Base-by-base conservation (phyloP, 2,329 filamentous ascomycete species). In the Mariannaea elegans region DNA sequence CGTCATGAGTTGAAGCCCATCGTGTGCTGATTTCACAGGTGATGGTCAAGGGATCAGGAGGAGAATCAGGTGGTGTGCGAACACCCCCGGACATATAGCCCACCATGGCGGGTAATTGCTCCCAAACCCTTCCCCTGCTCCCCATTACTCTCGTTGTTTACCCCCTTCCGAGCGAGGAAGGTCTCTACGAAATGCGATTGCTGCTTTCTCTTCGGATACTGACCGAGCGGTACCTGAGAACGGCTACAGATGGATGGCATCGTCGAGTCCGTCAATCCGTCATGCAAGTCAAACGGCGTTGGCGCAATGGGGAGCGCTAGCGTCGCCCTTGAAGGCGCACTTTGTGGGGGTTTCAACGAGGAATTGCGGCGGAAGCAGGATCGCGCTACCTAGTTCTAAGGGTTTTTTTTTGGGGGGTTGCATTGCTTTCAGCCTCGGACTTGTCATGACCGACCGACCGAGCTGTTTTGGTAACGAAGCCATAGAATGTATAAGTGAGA, bases 141-240 rank as follows among this genome's bases (percentile, higher is more conserved):
- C 34, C 34, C 34, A 53, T 29, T 49, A 31, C 31, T 23, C 18
- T 36, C 19, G 10, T 46, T 32, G 14, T 27, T 29, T 3, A 16
- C 39, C 41, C 50, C 42, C 51, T 10, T 49, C 48, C 56, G 27
- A 34, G 48, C 45, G 23, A 21, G 56, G 38, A 34, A 59, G 24
- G 39, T 27, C 44, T 50, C 51, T 38, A 41, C 31, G n/a, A n/a
- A 8, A 56, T 19, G 21, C 32, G 12, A 14, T 36, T n/a, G 21
- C 21, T 44, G 19, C 23, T 32, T 46, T 53, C 62, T 48, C 54
- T 62, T 70, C 67, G 67, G 67, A 65, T 69, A 60, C 56, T 70
- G 67, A 70, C 67, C 67, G 67, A 70, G 62, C 65, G 64, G 65
- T 65, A 57, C 64, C 46, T 62, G 51, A 48, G 41, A 45, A 64